Evolutionary conservation across 2,329 filamentous ascomycete species (phyloP), one percentile per base, ranked within the genome.

Genomic region (Acrocalymma vagum): DNA sequence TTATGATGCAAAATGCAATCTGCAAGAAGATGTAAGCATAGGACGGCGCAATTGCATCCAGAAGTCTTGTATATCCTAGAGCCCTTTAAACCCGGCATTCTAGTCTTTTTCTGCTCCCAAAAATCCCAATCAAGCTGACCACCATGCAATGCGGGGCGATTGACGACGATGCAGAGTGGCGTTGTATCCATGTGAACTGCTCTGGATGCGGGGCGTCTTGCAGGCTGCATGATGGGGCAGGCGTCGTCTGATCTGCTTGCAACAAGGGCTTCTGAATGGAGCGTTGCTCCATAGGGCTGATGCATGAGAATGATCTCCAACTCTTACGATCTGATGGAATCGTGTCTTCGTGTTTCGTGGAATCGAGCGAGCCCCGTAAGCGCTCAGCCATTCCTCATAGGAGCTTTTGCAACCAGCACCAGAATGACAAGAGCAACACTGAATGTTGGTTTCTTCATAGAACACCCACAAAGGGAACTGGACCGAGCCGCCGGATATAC

Each of bases 201-300:
- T 29, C 21, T 25, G 8, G 13, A 11, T 10, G 21, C 23, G 24
- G 38, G 28, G 29, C 26, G 37, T 34, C 35, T 37, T 42, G 42
- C 37, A 45, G 20, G 32, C 21, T 29, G 20, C 32, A 25, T 26
- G 14, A 32, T 18, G 10, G 17, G 20, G 20, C 22, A 38, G 33
- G 35, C 38, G 41, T 30, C 21, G 13, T 26, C 11, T 28, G 25
- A 38, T 11, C 18, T 11, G 14, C 14, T 9, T 25, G 24, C 17
- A 29, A 29, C 18, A 46, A 38, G 6, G 29, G 21, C 29, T 24
- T 29, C 31, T 25, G 26, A 34, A 42, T 14, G 29, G 27, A 38
- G 33, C 29, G 25, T 37, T 31, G 22, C 32, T 24, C 26, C 33
- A 26, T 46, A 46, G 43, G 43, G 43, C 43, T 46, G 43, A 39